Base-by-base conservation (phyloP, 31 red algal genomes). In the Asparagopsis taxiformis region DNA sequence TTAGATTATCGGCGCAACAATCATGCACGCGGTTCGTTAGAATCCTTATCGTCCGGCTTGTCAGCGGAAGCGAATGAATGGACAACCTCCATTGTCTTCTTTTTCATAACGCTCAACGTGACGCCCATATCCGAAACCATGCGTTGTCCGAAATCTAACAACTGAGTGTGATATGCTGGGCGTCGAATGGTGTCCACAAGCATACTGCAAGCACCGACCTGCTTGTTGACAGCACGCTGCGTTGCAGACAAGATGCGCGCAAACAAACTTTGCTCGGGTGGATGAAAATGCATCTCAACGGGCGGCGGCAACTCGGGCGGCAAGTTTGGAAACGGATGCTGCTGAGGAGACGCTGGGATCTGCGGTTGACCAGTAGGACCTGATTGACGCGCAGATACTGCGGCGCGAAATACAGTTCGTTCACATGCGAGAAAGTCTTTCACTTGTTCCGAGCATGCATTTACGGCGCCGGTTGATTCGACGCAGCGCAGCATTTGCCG, bases 361-460 rank as follows among this genome's bases (percentile, higher is more conserved):
- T 2, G 59, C 59, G n/a, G n/a, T n/a, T n/a, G n/a, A n/a, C n/a
- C n/a, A n/a, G n/a, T n/a, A n/a, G n/a, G n/a, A n/a, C n/a, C n/a
- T n/a, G n/a, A n/a, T n/a, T n/a, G n/a, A n/a, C n/a, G n/a, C n/a
- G n/a, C n/a, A n/a, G n/a, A n/a, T n/a, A n/a, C n/a, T n/a, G 79
- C 79, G 28, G 67, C 59, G 29, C 59, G 65, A 1, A 86, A 65
- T 3, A 86, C 82, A 41, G 61, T 30, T 43, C 82, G 82, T 55
- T 86, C 82, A 44, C 82, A 86, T 28, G 70, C 70, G 30, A 86
- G 49, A 67, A 86, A 86, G 41, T 58, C 36, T 23, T 74, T 58
- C 36, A 86, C 50, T 30, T 62, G 37, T 29, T 59, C 82, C 16
- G 70, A 54, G 51, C 82, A 86, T 5, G 69, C 70, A 34, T 41